Conservation (phyloP, 2,329 filamentous ascomycete genomes). For the Davidsoniella eucalypti region DNA sequence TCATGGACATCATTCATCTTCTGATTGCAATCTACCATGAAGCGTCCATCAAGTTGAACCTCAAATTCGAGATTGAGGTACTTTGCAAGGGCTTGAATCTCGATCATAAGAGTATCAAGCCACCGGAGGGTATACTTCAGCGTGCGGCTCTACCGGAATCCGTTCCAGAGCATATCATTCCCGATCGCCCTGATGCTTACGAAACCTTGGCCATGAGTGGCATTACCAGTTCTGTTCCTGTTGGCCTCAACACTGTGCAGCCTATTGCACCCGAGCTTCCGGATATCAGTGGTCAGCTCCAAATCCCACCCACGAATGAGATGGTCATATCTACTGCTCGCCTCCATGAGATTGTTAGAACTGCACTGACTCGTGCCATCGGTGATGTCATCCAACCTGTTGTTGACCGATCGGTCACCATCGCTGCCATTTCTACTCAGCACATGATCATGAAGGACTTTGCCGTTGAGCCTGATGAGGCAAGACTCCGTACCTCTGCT, state of each 20-base stretch:
- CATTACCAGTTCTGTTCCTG: conserved; percentile 49
- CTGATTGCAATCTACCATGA: conserved; percentile 88
- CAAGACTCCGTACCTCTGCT: conserved; percentile 68
- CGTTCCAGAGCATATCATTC: conserved; percentile 43
- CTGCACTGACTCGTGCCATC: conserved; percentile 74
- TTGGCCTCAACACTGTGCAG: conserved; percentile 54
- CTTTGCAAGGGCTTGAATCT: conserved; percentile 81
- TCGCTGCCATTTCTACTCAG: conserved; percentile 89
- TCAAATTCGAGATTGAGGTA: conserved; percentile 98
- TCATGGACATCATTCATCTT: conserved; percentile 87
- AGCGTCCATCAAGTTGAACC: conserved; percentile 84
- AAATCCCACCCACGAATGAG: conserved; percentile 66
- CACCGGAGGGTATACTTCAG: conserved; percentile 71
- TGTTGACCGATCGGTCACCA: conserved; percentile 92
- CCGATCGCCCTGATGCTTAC: conserved; percentile 62
- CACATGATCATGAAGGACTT: conserved; percentile 96
- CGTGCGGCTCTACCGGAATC: conserved; percentile 27
- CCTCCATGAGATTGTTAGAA: conserved; percentile 61
- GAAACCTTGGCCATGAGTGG: conserved; percentile 67
- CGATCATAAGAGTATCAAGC: conserved; percentile 84
- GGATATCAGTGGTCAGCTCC: conserved; percentile 63
- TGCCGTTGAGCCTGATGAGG: conserved; percentile 78
- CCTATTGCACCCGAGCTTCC: conserved; percentile 67
- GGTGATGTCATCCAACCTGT: conserved; percentile 95
- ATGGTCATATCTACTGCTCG: conserved; percentile 58